Conservation (phyloP, 2,329 filamentous ascomycete species). For the Colletotrichum salicis region DNA sequence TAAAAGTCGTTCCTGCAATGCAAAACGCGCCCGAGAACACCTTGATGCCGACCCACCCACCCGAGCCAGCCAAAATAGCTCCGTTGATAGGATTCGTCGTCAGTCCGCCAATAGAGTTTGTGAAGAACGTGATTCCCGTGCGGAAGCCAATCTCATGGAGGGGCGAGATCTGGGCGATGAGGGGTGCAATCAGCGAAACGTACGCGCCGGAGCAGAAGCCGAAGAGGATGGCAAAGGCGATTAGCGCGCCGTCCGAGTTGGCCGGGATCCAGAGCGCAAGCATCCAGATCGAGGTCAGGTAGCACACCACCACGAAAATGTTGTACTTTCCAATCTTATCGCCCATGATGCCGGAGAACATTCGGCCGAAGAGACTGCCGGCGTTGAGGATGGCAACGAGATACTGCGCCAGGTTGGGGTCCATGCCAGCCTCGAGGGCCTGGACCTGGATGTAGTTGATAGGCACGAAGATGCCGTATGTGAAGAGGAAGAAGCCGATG, state of each 20-base stretch:
- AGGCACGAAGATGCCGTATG: constrained; percentile 49
- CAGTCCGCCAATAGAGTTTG: constrained; percentile 66
- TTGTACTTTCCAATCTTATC: constrained; percentile 54
- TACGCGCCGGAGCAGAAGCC: constrained; percentile 56
- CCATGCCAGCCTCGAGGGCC: constrained; percentile 43
- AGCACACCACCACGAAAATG: constrained; percentile 57
- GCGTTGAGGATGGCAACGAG: constrained; percentile 53
- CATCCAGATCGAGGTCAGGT: constrained; percentile 49
- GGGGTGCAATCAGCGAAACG: constrained; percentile 50
- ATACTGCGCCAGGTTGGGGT: constrained; percentile 44
- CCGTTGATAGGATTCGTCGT: constrained; percentile 68
- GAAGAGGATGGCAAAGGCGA: constrained; percentile 53
- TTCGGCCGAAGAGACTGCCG: constrained; percentile 49
- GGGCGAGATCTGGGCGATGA: constrained; percentile 64
- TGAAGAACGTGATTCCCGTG: constrained; percentile 56
- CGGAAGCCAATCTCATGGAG: constrained; percentile 65
- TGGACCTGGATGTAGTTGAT: constrained; percentile 49
- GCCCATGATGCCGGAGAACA: constrained; percentile 45
- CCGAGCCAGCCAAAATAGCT: constrained; percentile 46
- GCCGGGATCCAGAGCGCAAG: constrained; percentile 57
- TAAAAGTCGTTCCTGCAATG: constrained; percentile 42
- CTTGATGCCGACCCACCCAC: constrained; percentile 49
- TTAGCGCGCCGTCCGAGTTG: constrained; percentile 41
- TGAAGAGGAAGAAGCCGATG: constrained; percentile 48
- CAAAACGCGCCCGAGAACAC: constrained; percentile 49